These are phyloP conservation scores for Neurospora hispaniola DNA, from an alignment of 495 filamentous ascomycete species.

Conservation along the genomic window DNA sequence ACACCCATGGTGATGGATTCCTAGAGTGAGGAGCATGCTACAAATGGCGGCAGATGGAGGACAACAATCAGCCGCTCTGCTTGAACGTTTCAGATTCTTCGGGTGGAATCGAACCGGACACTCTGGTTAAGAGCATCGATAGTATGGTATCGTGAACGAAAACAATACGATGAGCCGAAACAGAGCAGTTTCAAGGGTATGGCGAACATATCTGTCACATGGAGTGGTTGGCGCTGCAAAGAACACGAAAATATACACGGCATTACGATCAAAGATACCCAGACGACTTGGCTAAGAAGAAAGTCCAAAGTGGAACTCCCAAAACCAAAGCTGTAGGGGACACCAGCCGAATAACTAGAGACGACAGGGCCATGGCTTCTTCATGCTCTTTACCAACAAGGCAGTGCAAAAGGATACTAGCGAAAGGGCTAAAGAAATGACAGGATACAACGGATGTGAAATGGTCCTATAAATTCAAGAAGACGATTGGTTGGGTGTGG, in stretches of 20 bases:
- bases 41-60: background rate
- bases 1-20: slow-evolving; percentile 30
- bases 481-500: background rate
- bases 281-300: background rate
- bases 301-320: background rate
- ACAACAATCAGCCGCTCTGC: background rate
- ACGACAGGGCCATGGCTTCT: background rate
- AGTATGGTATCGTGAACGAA: background rate
- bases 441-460: background rate
- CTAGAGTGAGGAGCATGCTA: background rate
- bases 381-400: background rate
- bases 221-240: background rate
- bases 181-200: background rate
- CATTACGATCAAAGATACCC: background rate
- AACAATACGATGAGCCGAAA: background rate
- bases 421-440: background rate
- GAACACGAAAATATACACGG: background rate
- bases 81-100: background rate
- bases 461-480: background rate
- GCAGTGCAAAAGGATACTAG: background rate
- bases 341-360: background rate
- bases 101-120: background rate
- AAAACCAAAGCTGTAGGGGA: too few relatives aligned
- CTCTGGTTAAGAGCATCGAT: background rate
- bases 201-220: background rate